A percentile compares a stretch with the other conserved stretches of the same genome.
Evolutionary conservation across 169 alveolate genomes (phyloP).

Genomic region (Plasmodium gonderi): DNA sequence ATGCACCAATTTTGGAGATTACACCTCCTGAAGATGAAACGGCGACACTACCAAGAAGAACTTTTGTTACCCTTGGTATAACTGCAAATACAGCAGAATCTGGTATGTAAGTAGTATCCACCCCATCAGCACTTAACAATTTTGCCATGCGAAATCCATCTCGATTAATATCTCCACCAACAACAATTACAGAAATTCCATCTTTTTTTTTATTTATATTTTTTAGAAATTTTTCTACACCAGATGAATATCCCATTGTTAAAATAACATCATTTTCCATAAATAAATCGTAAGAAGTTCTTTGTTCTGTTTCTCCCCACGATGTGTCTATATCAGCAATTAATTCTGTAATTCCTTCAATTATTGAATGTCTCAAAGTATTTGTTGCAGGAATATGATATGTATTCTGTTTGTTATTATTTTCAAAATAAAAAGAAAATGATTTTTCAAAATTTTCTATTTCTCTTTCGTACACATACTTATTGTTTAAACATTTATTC

Average conservation of each 20-base stretch:
- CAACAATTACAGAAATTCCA: constrained; percentile 71
- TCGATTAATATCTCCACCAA: constrained; percentile 72
- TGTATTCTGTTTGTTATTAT: constrained; percentile 17
- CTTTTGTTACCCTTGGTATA: constrained; percentile 67
- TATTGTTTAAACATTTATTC: constrained; percentile 13
- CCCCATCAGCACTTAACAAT: constrained; percentile 71
- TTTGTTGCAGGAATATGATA: constrained; percentile 70
- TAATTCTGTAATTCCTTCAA: constrained; percentile 59
- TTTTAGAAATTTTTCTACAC: constrained; percentile 68
- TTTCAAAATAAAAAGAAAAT: constrained; percentile 59
- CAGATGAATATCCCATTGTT: constrained; percentile 63
- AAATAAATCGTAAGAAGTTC: constrained; percentile 68
- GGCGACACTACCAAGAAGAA: constrained; percentile 65
- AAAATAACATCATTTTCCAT: constrained; percentile 74
- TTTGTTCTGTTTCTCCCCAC: constrained; percentile 74
- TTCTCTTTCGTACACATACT: constrained; percentile 48
- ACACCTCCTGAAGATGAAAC: constrained; percentile 74
- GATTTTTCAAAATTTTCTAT: constrained; percentile 50
- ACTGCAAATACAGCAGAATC: constrained; percentile 74
- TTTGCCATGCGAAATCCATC: constrained; percentile 60
- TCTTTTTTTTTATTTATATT: constrained; percentile 67
- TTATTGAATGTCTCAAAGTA: constrained; percentile 66
- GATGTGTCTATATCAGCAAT: constrained; percentile 68
- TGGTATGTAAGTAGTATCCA: constrained; percentile 69
- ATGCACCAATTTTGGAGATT: constrained; percentile 70